Evolutionary conservation across 306 rosid species (phyloP), one percentile per base, ranked within the genome.

Genomic region (Cucumis cinereus): DNA sequence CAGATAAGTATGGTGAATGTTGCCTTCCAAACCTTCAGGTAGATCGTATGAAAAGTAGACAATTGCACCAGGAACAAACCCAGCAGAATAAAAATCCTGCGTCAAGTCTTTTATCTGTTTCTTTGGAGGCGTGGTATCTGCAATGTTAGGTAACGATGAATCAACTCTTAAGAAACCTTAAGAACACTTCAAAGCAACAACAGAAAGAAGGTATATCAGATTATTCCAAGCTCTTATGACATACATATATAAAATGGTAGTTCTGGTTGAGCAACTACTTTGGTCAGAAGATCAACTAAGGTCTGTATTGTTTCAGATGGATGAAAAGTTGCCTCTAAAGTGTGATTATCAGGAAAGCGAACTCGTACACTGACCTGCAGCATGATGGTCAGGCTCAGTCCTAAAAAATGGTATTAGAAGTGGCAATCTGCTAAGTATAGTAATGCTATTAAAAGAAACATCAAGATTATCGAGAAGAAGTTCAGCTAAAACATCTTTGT

Each of bases 121-220:
- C 87, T 89, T 92, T 3, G 99, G 99, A 3, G 99, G 99, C 22
- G 96, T 85, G 22, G 98, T 89, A 85, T 89, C 99, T 95, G 86
- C 87, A 81, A 57, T 30, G 79, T 72, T 54, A 78, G 71, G 58
- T 19, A 77, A 57, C 22, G 24, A 62, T 38, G n/a, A 33, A 23
- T 23, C 10, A 41, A 15, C 49, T 22, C 52, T 61, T n/a, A 57
- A 13, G 38, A 74, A 52, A 28, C 63, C 36, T 68, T 14, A 33
- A 13, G 66, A 19, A 36, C 13, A n/a, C 66, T 53, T 74, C 50
- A 74, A 52, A 74, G 8, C 33, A 54, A 74, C 28, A 35, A 20
- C 22, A 3, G 2, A 19, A 58, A 10, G 14, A 19, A 14, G 20
- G 36, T 23, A n/a, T 38, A 69, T 40, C 43, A 40, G 35, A 69